Evolutionary conservation across 352 stramenopile species (phyloP), one percentile per base, ranked within the genome.

Genomic region (Phytophthora fragariae): DNA sequence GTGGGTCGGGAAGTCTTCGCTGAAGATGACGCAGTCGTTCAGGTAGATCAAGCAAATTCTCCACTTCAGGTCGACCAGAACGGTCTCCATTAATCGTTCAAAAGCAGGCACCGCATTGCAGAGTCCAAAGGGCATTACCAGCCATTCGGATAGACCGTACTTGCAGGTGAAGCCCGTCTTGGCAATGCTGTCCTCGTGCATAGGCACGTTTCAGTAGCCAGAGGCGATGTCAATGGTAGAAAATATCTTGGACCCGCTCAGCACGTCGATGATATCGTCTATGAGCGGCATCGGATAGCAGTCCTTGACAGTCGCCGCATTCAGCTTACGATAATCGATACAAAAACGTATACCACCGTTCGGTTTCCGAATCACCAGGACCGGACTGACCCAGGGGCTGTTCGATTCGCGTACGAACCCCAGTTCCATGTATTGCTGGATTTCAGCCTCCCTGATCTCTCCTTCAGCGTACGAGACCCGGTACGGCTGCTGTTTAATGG

Each of bases 211-310:
- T 2, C 27, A 31, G 27, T 31, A 31, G 27, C 27, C 2, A 0
- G 27, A 31, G 3, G 27, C 3, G 27, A 31, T 31, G 27, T 31
- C 27, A 2, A 31, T 31, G 44, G 27, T 31, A 4, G 60, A 67
- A 31, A 67, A 59, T 10, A 67, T 17, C 27, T 37, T 33, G 27
- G n/a, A 24, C 10, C 49, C 53, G 2, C n/a, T 56, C 7, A 53
- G 47, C 2, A 70, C 64, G 10, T 65, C 47, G 5, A 60, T 24
- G 19, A 70, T 70, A n/a, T 70, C 64, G n/a, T 70, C 55, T 14
- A 70, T 65, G 2, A 70, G 33, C 1, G 64, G 46, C 33, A 65
- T 64, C 2, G 46, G 31, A 19, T 65, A 61, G 21, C 64, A 65
- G 21, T 65, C 64, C 8, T 64, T 58, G 1, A 64, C 27, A 1